Conservation (phyloP, 768 basidiomycete genomes). For the Boletus barrowsii region DNA sequence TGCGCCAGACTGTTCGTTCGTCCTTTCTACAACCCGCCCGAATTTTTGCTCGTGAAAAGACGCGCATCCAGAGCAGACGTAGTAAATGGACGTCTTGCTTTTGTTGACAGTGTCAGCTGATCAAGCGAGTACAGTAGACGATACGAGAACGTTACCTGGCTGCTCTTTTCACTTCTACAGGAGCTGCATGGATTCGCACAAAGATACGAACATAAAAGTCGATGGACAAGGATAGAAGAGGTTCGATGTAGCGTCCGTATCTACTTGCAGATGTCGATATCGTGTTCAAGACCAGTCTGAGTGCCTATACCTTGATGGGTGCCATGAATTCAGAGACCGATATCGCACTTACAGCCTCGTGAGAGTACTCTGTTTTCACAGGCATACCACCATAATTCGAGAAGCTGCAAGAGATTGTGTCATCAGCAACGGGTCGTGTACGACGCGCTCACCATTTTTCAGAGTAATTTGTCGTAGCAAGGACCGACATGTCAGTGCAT, state of each 20-base stretch:
- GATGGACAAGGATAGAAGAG: slow-evolving; percentile 86
- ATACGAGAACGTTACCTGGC: slow-evolving; percentile 54
- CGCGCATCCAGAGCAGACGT: slow-evolving; percentile 83
- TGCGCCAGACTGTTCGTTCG: slow-evolving; percentile 51
- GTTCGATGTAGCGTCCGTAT: slow-evolving; percentile 90
- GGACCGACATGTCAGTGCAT: slow-evolving; percentile 92
- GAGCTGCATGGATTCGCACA: slow-evolving; percentile 68
- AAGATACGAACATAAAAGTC: slow-evolving; percentile 97
- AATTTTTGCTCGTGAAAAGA: slow-evolving; percentile 80
- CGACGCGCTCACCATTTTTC: slow-evolving; percentile 78
- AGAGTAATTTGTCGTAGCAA: slow-evolving; percentile 91
- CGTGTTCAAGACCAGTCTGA: slow-evolving; percentile 86
- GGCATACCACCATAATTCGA: slow-evolving; percentile 94
- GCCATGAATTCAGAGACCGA: neutral
- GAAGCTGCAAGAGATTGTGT: slow-evolving; percentile 49
- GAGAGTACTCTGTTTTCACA: slow-evolving; percentile 89
- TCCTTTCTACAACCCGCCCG: slow-evolving; percentile 66
- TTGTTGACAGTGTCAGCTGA: slow-evolving; percentile 11
- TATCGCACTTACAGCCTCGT: slow-evolving; percentile 71
- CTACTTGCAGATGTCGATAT: slow-evolving; percentile 84
- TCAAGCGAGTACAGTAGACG: neutral
- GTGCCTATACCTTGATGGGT: slow-evolving; percentile 51
- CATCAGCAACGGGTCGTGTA: neutral
- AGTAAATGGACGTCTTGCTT: slow-evolving; percentile 84
- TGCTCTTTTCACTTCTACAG: slow-evolving; percentile 80